Evolutionary conservation across 2,329 filamentous ascomycete species (phyloP).

Genomic region (Xylariaceae sp.): DNA sequence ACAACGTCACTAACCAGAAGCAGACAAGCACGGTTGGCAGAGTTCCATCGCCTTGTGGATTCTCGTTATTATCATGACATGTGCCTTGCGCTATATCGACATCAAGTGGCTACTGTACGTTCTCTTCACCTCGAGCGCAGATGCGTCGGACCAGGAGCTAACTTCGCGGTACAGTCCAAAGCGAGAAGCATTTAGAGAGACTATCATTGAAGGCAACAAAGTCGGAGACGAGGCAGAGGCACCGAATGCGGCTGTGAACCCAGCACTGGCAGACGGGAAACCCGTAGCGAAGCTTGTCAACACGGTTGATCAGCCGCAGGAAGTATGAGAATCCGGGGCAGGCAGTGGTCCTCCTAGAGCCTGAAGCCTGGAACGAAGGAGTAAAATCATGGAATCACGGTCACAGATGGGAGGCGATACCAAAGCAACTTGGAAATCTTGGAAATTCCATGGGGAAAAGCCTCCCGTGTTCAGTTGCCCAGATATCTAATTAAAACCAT

Average conservation of each 20-base stretch:
- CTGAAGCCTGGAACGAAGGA: too few relatives aligned
- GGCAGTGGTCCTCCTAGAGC: too few relatives aligned
- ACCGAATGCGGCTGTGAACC: neutral
- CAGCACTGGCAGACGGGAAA: neutral
- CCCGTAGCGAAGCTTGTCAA: neutral
- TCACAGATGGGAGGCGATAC: too few relatives aligned
- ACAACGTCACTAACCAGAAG: neutral
- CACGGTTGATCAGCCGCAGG: neutral
- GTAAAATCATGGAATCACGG: too few relatives aligned
- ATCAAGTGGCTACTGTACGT: conserved; percentile 33
- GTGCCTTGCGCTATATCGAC: conserved; percentile 39
- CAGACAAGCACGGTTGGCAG: conserved; percentile 44
- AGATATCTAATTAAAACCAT: too few relatives aligned
- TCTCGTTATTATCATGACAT: conserved; percentile 41
- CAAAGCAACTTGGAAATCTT: too few relatives aligned
- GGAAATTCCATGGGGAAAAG: too few relatives aligned
- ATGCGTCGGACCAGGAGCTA: too few relatives aligned
- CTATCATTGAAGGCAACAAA: conserved; percentile 9
- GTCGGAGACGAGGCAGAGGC: neutral
- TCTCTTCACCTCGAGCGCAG: neutral
- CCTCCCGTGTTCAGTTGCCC: too few relatives aligned
- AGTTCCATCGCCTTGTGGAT: conserved; percentile 39
- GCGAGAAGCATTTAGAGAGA: conserved; percentile 10
- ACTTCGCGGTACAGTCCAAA: conserved; percentile 6
- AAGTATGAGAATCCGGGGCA: neutral